Evolutionary conservation across 2,329 filamentous ascomycete species (phyloP).

Genomic region (Xenosphaeropsis pyriputrescens): DNA sequence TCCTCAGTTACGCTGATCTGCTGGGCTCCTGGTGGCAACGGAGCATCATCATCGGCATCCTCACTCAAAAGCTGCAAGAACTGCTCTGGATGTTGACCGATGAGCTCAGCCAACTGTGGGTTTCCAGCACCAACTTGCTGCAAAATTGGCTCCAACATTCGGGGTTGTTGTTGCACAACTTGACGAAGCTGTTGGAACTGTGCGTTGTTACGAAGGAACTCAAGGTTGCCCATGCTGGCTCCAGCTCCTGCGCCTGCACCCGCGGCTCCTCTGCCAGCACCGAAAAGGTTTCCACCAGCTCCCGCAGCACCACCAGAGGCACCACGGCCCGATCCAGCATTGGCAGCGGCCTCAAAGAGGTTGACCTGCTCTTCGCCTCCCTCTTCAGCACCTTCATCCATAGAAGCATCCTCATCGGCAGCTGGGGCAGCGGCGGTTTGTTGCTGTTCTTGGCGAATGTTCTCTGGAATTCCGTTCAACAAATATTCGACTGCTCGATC

Average conservation of each 20-base stretch:
- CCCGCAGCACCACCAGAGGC: constrained; percentile 25
- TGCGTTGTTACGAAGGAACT: constrained; percentile 87
- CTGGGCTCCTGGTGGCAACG: constrained; percentile 76
- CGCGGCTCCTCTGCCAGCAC: constrained; percentile 33
- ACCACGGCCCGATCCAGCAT: constrained; percentile 37
- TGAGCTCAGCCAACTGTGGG: constrained; percentile 84
- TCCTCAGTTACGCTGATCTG: constrained; percentile 88
- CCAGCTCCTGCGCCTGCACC: constrained; percentile 26
- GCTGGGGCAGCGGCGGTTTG: constrained; percentile 27
- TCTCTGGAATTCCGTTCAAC: constrained; percentile 90
- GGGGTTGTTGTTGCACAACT: constrained; percentile 91
- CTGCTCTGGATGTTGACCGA: constrained; percentile 81
- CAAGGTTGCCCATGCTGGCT: constrained; percentile 59
- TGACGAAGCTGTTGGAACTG: constrained; percentile 97
- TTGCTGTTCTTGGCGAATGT: constrained; percentile 55
- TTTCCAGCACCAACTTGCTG: constrained; percentile 93
- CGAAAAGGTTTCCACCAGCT: constrained; percentile 30
- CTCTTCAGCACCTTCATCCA: constrained; percentile 25
- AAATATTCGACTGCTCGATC: constrained; percentile 96
- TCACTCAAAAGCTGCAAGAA: constrained; percentile 86
- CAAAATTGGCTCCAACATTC: constrained; percentile 96
- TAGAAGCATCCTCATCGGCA: constrained; percentile 23
- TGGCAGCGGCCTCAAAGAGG: constrained; percentile 84
- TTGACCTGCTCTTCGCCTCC: constrained; percentile 60
- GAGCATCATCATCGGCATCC: constrained; percentile 70